These are phyloP conservation scores for Gilbertella persicaria DNA, from an alignment of 371 early-diverging fungal species.

Conservation along the genomic window DNA sequence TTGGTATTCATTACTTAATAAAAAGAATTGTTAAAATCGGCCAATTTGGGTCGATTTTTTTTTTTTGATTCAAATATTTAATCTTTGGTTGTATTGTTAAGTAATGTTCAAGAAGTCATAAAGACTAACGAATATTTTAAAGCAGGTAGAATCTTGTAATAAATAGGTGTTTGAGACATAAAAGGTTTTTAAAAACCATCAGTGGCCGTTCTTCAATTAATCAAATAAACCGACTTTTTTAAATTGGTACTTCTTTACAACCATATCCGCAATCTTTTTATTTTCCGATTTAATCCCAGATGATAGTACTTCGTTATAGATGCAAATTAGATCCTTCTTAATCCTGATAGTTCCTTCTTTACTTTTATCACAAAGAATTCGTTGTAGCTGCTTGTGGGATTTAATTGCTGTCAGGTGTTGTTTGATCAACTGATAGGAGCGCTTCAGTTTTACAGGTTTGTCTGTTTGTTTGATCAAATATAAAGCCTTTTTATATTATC, in stretches of 20 bases:
- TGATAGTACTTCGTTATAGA: slow-evolving; percentile 7
- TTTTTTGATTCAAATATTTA: slow-evolving; percentile 4
- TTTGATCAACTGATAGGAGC: slow-evolving; percentile 3
- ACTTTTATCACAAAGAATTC: slow-evolving; percentile 1
- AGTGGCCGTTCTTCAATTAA: no score
- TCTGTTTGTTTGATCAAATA: slow-evolving; percentile 4
- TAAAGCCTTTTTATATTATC: slow-evolving; percentile 7
- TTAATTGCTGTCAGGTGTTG: slow-evolving; percentile 1
- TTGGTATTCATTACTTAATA: no score
- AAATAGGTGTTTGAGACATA: neutral
- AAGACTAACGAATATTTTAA: no score
- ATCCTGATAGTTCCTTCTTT: slow-evolving; percentile 7
- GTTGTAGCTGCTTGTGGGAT: slow-evolving; percentile 8
- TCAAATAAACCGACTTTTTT: slow-evolving; percentile 6
- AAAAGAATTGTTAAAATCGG: no score
- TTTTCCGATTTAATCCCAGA: slow-evolving; percentile 9
- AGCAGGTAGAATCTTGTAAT: no score
- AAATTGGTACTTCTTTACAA: slow-evolving; percentile 9
- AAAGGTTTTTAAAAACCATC: neutral
- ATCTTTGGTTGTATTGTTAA: slow-evolving; percentile 5
- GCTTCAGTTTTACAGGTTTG: slow-evolving; percentile 5
- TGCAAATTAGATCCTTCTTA: slow-evolving; percentile 7
- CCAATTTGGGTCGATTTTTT: no score
- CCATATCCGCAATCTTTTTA: slow-evolving; percentile 10
- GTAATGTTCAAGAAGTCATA: slow-evolving; percentile 7